Evolutionary conservation across 1,139 yeast genomes (phyloP).

Genomic region (Kodamaea sp.): DNA sequence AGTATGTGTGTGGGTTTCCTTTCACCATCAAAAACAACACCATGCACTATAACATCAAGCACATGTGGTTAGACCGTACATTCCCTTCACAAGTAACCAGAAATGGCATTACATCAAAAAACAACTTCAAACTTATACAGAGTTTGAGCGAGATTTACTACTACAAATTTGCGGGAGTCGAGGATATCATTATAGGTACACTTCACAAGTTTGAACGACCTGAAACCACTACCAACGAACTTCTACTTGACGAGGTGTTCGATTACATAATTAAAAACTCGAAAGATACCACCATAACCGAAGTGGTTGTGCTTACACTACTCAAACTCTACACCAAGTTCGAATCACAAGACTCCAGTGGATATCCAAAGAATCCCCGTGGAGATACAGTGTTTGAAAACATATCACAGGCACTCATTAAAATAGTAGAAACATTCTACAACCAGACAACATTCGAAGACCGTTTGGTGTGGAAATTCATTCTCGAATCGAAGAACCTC

Average conservation of each 20-base stretch:
- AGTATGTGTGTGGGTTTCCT: neutral
- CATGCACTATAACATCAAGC: neutral
- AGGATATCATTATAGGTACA: conserved; percentile 12
- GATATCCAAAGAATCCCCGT: conserved; percentile 8
- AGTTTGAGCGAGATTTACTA: conserved; percentile 13
- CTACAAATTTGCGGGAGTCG: conserved; percentile 18
- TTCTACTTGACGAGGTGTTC: conserved; percentile 8
- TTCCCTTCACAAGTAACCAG: conserved; percentile 11
- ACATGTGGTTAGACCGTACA: conserved; percentile 5
- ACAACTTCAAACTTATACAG: conserved; percentile 15
- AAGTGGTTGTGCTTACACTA: conserved; percentile 5
- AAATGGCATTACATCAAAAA: conserved; percentile 17
- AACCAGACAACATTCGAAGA: conserved; percentile 10
- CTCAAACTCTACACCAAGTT: conserved; percentile 11
- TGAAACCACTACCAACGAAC: conserved; percentile 3
- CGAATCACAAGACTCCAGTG: conserved; percentile 12
- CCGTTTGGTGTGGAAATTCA: conserved; percentile 21
- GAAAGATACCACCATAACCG: too few species aligned
- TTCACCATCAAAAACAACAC: neutral
- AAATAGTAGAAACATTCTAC: conserved; percentile 15
- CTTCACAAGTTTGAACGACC: conserved; percentile 4
- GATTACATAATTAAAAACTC: too few species aligned
- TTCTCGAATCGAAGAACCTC: conserved; percentile 19
- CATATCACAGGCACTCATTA: conserved; percentile 11
- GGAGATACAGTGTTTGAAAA: conserved; percentile 10